Percentiles rank a stretch among this genome's conserved stretches.
Evolutionary conservation across 2,329 filamentous ascomycete species (phyloP).

Genomic region (Exophiala phaeomuriformis): DNA sequence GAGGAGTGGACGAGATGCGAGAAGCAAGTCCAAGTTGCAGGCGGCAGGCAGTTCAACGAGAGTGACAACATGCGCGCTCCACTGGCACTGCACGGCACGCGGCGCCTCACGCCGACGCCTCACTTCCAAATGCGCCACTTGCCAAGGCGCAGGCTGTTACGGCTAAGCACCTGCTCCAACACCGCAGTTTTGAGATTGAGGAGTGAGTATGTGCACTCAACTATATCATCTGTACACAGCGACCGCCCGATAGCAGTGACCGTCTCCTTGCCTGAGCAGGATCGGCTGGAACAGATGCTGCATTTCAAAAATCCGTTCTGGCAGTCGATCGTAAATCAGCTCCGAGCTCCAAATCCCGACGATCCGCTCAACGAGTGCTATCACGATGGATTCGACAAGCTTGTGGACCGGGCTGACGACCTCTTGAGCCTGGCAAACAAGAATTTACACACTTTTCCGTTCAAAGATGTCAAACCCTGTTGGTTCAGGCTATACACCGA

Average conservation of each 20-base stretch:
- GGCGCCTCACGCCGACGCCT: too few species aligned
- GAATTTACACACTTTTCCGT: conserved; percentile 51
- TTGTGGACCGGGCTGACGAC: conserved; percentile 34
- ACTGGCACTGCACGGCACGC: too few species aligned
- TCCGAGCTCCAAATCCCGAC: conserved; percentile 1
- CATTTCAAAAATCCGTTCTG: conserved; percentile 4
- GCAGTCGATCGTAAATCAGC: conserved; percentile 2
- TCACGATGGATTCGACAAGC: neutral
- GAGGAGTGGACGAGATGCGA: neutral
- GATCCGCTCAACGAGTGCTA: conserved; percentile 20
- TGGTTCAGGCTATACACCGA: conserved; percentile 55
- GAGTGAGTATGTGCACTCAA: too few species aligned
- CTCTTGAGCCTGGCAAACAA: conserved; percentile 45
- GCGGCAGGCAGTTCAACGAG: too few species aligned
- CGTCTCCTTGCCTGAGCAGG: neutral
- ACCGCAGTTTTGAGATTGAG: too few species aligned
- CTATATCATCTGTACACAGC: too few species aligned
- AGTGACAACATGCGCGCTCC: too few species aligned
- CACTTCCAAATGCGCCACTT: too few species aligned
- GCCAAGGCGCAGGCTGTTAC: too few species aligned
- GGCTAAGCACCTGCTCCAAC: too few species aligned
- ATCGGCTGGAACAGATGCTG: neutral
- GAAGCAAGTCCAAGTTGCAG: neutral
- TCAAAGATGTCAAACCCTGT: conserved; percentile 48
- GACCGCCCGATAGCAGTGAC: neutral